A percentile compares a stretch with the other conserved stretches of the same genome.
Evolutionary conservation across 371 early-diverging fungal species (phyloP).

Genomic region (Circinella minor): DNA sequence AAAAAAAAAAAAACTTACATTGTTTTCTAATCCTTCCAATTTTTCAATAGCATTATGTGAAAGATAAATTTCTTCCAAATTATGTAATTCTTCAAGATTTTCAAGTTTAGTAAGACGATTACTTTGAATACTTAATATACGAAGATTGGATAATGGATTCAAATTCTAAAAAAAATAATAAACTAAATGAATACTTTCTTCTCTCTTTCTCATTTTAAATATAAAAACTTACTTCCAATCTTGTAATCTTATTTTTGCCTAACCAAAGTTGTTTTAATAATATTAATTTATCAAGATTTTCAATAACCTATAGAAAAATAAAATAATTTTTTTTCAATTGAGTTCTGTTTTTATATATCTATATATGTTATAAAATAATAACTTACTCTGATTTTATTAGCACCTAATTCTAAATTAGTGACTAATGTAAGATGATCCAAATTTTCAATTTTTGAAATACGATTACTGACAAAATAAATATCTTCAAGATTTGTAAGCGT

Average conservation of each 20-base stretch:
- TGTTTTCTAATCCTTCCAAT: constrained; percentile 77
- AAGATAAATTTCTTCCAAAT: constrained; percentile 88
- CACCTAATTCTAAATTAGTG: constrained; percentile 90
- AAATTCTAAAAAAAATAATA: constrained; percentile 31
- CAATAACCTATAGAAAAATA: constrained; percentile 62
- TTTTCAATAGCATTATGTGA: constrained; percentile 84
- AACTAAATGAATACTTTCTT: background rate
- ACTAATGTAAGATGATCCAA: constrained; percentile 69
- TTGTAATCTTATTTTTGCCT: constrained; percentile 95
- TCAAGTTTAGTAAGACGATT: constrained; percentile 81
- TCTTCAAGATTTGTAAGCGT: constrained; percentile 61
- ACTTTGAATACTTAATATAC: constrained; percentile 84
- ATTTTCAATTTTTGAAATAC: constrained; percentile 78
- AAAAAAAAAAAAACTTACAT: constrained; percentile 46
- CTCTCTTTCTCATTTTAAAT: background rate
- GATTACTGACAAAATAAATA: constrained; percentile 87
- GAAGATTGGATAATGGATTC: constrained; percentile 59
- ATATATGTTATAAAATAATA: background rate
- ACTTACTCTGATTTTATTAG: constrained; percentile 87
- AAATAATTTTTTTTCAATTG: too few relatives aligned
- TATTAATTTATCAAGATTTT: constrained; percentile 79
- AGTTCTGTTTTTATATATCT: too few relatives aligned
- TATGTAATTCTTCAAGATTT: constrained; percentile 71
- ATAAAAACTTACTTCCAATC: constrained; percentile 65
- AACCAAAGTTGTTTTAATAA: constrained; percentile 90